These are phyloP conservation scores for Cutaneotrichosporon spelunceum DNA, from an alignment of 1,284 basidiomycete genomes.

Conservation along the genomic window DNA sequence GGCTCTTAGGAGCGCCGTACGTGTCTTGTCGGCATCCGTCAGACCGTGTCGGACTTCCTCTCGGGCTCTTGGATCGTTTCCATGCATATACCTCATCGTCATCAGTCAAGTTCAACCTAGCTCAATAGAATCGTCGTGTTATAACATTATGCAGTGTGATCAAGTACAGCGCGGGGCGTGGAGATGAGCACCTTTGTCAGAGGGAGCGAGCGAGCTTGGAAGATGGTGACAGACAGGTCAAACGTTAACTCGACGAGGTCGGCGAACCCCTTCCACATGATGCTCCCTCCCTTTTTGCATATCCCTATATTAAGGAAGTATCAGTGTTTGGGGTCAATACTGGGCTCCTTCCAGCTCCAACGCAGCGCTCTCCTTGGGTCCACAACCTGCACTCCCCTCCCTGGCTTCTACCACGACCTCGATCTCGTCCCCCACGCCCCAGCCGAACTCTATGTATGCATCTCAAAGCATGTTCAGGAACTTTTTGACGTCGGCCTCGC, in stretches of 20 bases:
- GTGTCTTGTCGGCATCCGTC: too few relatives aligned
- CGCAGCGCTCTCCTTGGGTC: too few relatives aligned
- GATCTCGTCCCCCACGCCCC: neutral
- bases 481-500: constrained; percentile 45
- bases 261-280: too few relatives aligned
- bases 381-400: too few relatives aligned
- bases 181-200: too few relatives aligned
- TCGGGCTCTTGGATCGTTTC: constrained; percentile 6
- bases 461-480: constrained; percentile 41
- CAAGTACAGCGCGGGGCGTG: neutral
- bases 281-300: too few relatives aligned
- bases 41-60: constrained; percentile 5
- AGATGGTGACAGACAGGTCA: neutral
- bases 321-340: too few relatives aligned
- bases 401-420: too few relatives aligned
- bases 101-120: constrained; percentile 11
- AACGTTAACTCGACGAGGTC: too few relatives aligned
- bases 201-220: neutral
- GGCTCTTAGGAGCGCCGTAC: constrained; percentile 25
- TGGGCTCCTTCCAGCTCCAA: too few relatives aligned
- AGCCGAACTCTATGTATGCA: constrained; percentile 8
- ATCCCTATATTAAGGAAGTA: too few relatives aligned
- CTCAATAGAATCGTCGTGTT: constrained; percentile 4
- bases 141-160: constrained; percentile 9
- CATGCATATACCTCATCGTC: neutral